Evolutionary conservation across 257 asterid species (phyloP).

Genomic region (Nicotiana sylvestris): DNA sequence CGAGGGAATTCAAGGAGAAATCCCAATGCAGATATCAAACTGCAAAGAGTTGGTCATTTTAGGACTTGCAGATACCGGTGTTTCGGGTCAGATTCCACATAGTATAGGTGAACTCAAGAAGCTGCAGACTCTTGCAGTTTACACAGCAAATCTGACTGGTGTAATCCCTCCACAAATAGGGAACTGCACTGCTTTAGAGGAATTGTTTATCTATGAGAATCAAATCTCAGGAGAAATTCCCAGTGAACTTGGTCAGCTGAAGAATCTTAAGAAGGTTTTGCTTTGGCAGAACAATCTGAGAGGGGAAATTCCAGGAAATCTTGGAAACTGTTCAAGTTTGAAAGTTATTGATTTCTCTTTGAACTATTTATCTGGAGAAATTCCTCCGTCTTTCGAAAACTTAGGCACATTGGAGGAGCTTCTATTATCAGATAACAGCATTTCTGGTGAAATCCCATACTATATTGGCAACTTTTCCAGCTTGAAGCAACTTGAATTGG

Average conservation of each 20-base stretch:
- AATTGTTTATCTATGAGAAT: conserved; percentile 54
- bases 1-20: conserved; percentile 45
- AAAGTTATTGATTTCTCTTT: conserved; percentile 54
- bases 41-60: conserved; percentile 42
- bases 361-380: conserved; percentile 48
- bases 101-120: conserved; percentile 48
- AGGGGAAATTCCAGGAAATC: conserved; percentile 44
- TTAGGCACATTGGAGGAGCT: conserved; percentile 53
- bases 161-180: conserved; percentile 54
- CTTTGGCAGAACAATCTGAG: conserved; percentile 58
- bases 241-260: conserved; percentile 39
- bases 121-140: conserved; percentile 54
- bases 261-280: conserved; percentile 42
- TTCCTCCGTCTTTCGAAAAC: conserved; percentile 44
- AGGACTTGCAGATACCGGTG: conserved; percentile 64
- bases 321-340: conserved; percentile 59
- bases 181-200: conserved; percentile 53
- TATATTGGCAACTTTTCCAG: conserved; percentile 48
- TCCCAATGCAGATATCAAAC: conserved; percentile 54
- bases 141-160: conserved; percentile 60
- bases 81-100: conserved; percentile 54
- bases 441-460: conserved; percentile 48
- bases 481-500: conserved; percentile 63
- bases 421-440: conserved; percentile 54
- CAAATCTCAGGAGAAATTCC: conserved; percentile 63